Evolutionary conservation across 768 basidiomycete genomes (phyloP).

Genomic region (Leucocoprinus sp.): DNA sequence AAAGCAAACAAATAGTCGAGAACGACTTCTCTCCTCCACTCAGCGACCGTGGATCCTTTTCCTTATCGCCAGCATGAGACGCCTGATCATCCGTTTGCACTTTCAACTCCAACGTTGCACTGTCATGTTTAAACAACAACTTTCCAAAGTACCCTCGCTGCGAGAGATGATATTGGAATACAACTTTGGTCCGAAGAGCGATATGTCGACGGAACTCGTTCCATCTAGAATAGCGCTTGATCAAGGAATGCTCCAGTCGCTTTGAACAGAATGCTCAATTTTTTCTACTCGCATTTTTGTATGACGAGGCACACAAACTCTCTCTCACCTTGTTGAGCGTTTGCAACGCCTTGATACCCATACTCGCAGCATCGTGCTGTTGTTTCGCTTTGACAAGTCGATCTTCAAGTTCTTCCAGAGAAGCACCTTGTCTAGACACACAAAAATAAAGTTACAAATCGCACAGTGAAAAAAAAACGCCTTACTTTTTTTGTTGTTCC

Average conservation of each 20-base stretch:
- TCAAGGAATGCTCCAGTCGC: slow-evolving; percentile 62
- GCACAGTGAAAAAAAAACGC: not conserved
- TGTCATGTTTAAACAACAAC: slow-evolving; percentile 75
- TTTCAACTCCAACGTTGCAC: slow-evolving; percentile 56
- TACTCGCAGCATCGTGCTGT: slow-evolving; percentile 50
- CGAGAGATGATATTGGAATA: slow-evolving; percentile 76
- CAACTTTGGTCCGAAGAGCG: slow-evolving; percentile 76
- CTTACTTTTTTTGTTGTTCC: slow-evolving; percentile 57
- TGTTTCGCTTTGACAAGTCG: slow-evolving; percentile 60
- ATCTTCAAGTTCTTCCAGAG: slow-evolving; percentile 67
- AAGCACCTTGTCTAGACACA: slow-evolving; percentile 57
- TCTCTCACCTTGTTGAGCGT: slow-evolving; percentile 55
- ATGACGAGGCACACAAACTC: no score
- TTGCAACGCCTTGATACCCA: slow-evolving; percentile 55
- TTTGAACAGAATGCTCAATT: slow-evolving; percentile 20
- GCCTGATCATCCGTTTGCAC: slow-evolving; percentile 78
- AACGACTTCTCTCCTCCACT: slow-evolving; percentile 97
- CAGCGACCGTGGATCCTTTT: slow-evolving; percentile 80
- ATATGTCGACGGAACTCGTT: slow-evolving; percentile 83
- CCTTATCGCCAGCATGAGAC: slow-evolving; percentile 49
- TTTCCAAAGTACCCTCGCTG: slow-evolving; percentile 88
- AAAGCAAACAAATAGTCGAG: slow-evolving; percentile 86
- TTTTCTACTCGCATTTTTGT: no score
- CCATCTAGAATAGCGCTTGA: slow-evolving; percentile 66
- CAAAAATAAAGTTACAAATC: no score